Conservation (phyloP, 768 basidiomycete species). For the Trametes villosa region DNA sequence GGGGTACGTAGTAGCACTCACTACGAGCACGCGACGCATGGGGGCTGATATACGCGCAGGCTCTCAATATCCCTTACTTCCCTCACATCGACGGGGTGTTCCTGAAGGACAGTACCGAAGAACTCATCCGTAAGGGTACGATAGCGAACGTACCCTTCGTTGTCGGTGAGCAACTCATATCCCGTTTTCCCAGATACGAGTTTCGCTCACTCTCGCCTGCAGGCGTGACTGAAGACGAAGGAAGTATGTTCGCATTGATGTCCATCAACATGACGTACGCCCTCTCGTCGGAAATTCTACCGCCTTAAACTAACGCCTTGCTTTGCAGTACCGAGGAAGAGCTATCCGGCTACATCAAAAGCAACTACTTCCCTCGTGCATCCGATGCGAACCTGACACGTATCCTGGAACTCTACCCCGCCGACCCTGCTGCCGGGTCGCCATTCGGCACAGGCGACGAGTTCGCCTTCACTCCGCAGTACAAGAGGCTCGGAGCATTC, state of each 20-base stretch:
- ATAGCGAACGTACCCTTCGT: slow-evolving; percentile 55
- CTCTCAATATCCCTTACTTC: slow-evolving; percentile 40
- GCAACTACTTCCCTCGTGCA: slow-evolving; percentile 23
- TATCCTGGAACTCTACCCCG: slow-evolving; percentile 29
- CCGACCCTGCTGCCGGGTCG: slow-evolving; percentile 49
- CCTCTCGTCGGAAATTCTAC: background rate
- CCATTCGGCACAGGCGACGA: slow-evolving; percentile 53
- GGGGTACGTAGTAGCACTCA: slow-evolving; percentile 34
- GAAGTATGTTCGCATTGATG: slow-evolving; percentile 44
- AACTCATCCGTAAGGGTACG: slow-evolving; percentile 46
- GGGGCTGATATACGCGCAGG: slow-evolving; percentile 19
- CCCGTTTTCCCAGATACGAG: background rate
- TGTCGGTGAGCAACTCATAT: slow-evolving; percentile 36
- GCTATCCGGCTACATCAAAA: background rate
- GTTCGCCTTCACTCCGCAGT: slow-evolving; percentile 48
- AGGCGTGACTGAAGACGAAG: slow-evolving; percentile 54
- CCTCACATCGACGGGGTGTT: slow-evolving; percentile 56
- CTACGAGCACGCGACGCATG: background rate
- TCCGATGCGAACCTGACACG: slow-evolving; percentile 12
- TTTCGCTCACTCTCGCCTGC: background rate
- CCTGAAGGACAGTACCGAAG: slow-evolving; percentile 45
- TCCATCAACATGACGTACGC: slow-evolving; percentile 35
- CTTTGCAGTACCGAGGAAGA: slow-evolving; percentile 5
- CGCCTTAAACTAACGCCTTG: background rate
- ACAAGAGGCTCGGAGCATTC: slow-evolving; percentile 41